Base-by-base conservation (phyloP, 352 stramenopile genomes). In the Ochromonadaceae sp. region DNA sequence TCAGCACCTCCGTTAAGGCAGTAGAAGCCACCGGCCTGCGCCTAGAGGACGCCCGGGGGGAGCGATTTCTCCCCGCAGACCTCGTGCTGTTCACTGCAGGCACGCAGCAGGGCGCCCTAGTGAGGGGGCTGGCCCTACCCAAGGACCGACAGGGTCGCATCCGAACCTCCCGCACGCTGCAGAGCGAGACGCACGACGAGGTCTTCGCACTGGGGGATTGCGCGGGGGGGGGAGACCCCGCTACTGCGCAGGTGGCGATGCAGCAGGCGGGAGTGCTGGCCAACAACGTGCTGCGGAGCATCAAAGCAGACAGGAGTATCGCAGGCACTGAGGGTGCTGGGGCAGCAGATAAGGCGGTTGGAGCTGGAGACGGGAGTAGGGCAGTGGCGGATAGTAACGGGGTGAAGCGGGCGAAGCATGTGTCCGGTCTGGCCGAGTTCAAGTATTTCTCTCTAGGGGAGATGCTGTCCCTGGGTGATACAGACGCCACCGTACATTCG, bases 221-320 rank as follows among this genome's bases (percentile, higher is more conserved):
- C 34, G 34, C 7, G n/a, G 22, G 38, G 38, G 40, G 46, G 5
- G 25, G 25, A 26, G 48, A 61, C 9, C 56, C 56, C 31, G 5
- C 56, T 7, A 65, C 56, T 20, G 56, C 56, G 20, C 56, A 63
- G 46, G 56, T 63, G 14, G 56, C 56, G 7, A 65, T 63, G 40
- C 56, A 63, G 46, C 56, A 63, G 25, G 38, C 56, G 22, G 34
- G 22, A 26, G 40, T 31, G 7, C 7, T 63, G n/a, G 56, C 25
- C 5, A 14, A 63, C 50, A 63, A 63, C 30, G 41, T 59, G 15
- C 7, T 46, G 12, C 15, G 7, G 15, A 7, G 44, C 9, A 15
- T 63, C 5, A 7, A 26, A 65, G 7, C 47, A 14, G 7, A 34
- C 38, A 7, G 22, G 22, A 25, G 20, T 25, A 17, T 43, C 43